phyloP scores from a whole-genome alignment of 2,329 filamentous ascomycete genomes.

The Ceratocystis harringtonii region DNA sequence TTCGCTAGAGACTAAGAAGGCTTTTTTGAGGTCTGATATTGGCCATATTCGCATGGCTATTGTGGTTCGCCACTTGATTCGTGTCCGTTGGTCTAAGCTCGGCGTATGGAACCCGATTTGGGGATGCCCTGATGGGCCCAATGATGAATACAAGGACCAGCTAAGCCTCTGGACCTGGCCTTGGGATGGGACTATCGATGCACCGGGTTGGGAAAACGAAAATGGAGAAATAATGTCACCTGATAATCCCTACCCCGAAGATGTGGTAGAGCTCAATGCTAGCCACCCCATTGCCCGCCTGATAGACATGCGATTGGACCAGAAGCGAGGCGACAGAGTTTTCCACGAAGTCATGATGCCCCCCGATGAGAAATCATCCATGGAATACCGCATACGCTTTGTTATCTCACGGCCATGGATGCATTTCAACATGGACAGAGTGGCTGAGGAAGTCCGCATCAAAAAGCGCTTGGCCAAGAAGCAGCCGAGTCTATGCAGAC shows the following conservation, averaged over 20 bases:
- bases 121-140: conserved; percentile 8
- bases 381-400: neutral
- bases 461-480: neutral
- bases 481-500: neutral
- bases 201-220: neutral
- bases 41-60: neutral
- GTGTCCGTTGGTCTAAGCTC: conserved; percentile 9
- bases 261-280: conserved; percentile 2
- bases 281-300: conserved; percentile 5
- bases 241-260: neutral
- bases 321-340: neutral
- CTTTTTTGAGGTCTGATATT: neutral
- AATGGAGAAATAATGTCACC: neutral
- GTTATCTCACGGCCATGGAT: conserved; percentile 14
- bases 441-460: conserved; percentile 7
- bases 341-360: neutral
- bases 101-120: conserved; percentile 14
- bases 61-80: conserved; percentile 13
- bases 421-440: conserved; percentile 10
- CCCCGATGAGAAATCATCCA: neutral
- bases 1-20: neutral
- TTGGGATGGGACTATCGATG: conserved; percentile 9
- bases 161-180: conserved; percentile 10
- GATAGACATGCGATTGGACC: neutral
- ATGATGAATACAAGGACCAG: neutral